A percentile compares a stretch with the other conserved stretches of the same genome.
phyloP scores from a whole-genome alignment of 352 stramenopile genomes.

The Pythium phragmiticola region DNA sequence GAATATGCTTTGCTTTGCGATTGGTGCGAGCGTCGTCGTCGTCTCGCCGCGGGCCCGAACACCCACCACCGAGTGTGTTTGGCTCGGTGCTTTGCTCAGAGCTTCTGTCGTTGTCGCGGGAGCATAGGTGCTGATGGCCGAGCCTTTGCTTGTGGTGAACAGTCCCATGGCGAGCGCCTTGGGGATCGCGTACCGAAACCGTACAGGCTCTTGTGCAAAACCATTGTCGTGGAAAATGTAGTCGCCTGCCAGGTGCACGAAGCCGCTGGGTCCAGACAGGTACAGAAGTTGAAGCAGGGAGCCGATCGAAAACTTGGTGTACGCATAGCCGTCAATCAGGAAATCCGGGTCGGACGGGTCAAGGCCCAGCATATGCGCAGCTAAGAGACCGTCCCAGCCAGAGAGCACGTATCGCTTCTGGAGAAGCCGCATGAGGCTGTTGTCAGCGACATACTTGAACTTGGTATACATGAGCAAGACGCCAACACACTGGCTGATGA shows the following conservation, averaged over 20 bases:
- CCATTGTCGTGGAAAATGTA: conserved; percentile 48
- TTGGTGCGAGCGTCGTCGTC: neutral
- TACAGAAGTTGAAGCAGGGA: conserved; percentile 49
- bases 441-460: conserved; percentile 42
- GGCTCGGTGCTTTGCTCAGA: too few species aligned
- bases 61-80: neutral
- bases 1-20: conserved; percentile 41
- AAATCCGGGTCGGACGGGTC: conserved; percentile 33
- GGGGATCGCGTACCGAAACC: conserved; percentile 36
- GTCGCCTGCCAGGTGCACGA: conserved; percentile 45
- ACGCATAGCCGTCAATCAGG: conserved; percentile 21
- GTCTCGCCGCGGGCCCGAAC: neutral
- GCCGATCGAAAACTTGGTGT: conserved; percentile 41
- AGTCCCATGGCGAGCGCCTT: conserved; percentile 41
- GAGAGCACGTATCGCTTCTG: conserved; percentile 53
- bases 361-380: conserved; percentile 42
- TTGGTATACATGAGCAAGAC: conserved; percentile 33
- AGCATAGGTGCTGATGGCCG: neutral
- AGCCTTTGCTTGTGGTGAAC: conserved; percentile 12
- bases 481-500: conserved; percentile 28
- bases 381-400: conserved; percentile 45
- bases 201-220: conserved; percentile 32
- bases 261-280: conserved; percentile 47
- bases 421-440: conserved; percentile 43
- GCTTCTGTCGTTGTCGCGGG: neutral